A percentile compares a stretch with the other conserved stretches of the same genome.
Evolutionary conservation across 2,329 filamentous ascomycete genomes (phyloP).

Genomic region (Magnaporthiopsis incrustans): DNA sequence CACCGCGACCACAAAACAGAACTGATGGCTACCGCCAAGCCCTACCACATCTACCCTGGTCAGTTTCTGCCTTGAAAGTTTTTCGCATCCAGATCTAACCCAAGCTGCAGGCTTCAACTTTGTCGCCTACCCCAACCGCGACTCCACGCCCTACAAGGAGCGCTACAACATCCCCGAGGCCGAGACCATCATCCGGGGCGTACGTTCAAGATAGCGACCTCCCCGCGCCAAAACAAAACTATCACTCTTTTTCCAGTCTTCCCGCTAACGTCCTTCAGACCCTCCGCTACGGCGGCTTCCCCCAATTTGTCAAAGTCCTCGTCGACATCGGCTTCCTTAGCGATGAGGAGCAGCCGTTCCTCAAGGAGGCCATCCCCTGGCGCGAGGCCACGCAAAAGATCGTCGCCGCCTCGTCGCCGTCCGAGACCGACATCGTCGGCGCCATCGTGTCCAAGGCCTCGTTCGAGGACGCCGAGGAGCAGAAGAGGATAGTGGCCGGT

Average conservation of each 20-base stretch:
- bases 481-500: constrained; percentile 60
- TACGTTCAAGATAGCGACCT: not conserved
- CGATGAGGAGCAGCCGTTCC: constrained; percentile 57
- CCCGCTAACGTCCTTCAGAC: constrained; percentile 40
- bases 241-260: not conserved
- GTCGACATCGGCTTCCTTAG: constrained; percentile 86
- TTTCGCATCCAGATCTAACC: too few species aligned
- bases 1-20: constrained; percentile 34
- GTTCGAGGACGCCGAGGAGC: constrained; percentile 62
- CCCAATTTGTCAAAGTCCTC: constrained; percentile 78
- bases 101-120: constrained; percentile 56
- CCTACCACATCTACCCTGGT: constrained; percentile 79
- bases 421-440: constrained; percentile 61
- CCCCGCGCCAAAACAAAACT: too few species aligned
- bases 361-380: constrained; percentile 66
- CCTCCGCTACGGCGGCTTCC: constrained; percentile 82
- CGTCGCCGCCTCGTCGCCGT: constrained; percentile 57
- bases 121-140: constrained; percentile 88
- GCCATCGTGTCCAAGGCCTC: constrained; percentile 68
- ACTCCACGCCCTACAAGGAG: constrained; percentile 80
- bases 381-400: constrained; percentile 77
- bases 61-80: too few species aligned
- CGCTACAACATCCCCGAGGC: constrained; percentile 89
- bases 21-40: constrained; percentile 81
- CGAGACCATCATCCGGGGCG: constrained; percentile 68